Evolutionary conservation across 352 stramenopile genomes (phyloP), one percentile per base, ranked within the genome.

Genomic region (Phytopythium sindhum): DNA sequence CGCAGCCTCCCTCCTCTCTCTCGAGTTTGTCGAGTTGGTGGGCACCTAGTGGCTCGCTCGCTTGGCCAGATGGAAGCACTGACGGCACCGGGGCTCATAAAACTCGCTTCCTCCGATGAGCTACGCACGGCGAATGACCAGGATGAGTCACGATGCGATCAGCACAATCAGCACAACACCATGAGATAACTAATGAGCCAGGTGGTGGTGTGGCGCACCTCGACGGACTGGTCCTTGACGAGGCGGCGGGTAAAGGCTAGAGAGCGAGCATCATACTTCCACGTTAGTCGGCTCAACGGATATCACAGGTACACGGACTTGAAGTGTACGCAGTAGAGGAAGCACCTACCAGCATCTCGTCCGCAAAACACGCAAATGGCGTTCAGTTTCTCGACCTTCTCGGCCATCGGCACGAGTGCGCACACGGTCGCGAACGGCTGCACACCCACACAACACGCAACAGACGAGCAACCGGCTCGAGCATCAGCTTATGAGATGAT

Each of bases 311-410:
- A n/a, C 60, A 45, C 14, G 5, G 2, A 11, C 23, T 53, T 53
- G 12, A 14, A 53, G 31, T 11, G 14, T 37, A 66, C 42, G 37
- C 28, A 47, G n/a, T n/a, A 24, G n/a, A 44, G 53, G 50, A 29
- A 12, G 12, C 14, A 59, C 69, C 37, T 28, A 88, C 78, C 81
- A 33, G 83, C 84, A 58, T 95, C 84, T 39, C 76, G 77, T 28
- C 86, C 86, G 45, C 86, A 95, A n/a, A 77, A 72, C 4, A 82
- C 86, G 70, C 87, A 95, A 37, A 95, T 86, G 24, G 87, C 87
- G 60, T 88, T 94, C 35, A 95, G 80, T 62, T 95, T 94, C 65
- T 88, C 83, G 39, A 95, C 86, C 42, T 84, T 75, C 63, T 95
- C 87, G 17, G 87, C 82, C 54, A 72, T 69, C 2, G 87, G 87